phyloP scores from a whole-genome alignment of 169 alveolate species.

The Eimeria acervulina region DNA sequence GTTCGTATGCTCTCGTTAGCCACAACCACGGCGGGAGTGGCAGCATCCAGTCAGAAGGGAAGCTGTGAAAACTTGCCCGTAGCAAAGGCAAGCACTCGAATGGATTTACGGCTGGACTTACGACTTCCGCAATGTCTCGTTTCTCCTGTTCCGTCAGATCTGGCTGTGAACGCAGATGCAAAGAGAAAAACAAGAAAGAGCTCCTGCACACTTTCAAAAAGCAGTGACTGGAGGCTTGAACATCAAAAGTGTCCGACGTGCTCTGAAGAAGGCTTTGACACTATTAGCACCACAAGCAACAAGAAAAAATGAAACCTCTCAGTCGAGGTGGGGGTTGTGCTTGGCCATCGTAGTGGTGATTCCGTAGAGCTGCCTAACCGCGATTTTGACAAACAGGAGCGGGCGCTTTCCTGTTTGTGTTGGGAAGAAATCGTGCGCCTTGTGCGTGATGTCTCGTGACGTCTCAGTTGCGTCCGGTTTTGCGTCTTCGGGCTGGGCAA shows the following conservation, averaged over 20 bases:
- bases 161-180: conserved; percentile 86
- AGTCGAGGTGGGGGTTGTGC: not conserved
- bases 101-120: not conserved
- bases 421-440: conserved; percentile 34
- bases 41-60: not conserved
- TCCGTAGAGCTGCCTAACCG: conserved; percentile 58
- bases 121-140: conserved; percentile 91
- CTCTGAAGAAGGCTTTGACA: not conserved
- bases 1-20: not conserved
- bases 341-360: not conserved
- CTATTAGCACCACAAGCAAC: not conserved
- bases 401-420: conserved; percentile 68
- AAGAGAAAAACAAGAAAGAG: not conserved
- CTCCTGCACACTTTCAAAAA: not conserved
- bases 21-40: not conserved
- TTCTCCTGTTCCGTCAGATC: conserved; percentile 89
- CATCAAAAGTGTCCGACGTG: not conserved
- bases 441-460: conserved; percentile 6
- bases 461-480: not conserved
- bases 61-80: not conserved
- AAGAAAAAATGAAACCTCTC: not conserved
- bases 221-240: not conserved
- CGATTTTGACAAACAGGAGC: conserved; percentile 84
- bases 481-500: conserved; percentile 42
- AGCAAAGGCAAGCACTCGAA: not conserved